Percentiles rank a stretch among this genome's conserved stretches.
Evolutionary conservation across 352 stramenopile species (phyloP).

Genomic region (Phytophthora ohioensis): DNA sequence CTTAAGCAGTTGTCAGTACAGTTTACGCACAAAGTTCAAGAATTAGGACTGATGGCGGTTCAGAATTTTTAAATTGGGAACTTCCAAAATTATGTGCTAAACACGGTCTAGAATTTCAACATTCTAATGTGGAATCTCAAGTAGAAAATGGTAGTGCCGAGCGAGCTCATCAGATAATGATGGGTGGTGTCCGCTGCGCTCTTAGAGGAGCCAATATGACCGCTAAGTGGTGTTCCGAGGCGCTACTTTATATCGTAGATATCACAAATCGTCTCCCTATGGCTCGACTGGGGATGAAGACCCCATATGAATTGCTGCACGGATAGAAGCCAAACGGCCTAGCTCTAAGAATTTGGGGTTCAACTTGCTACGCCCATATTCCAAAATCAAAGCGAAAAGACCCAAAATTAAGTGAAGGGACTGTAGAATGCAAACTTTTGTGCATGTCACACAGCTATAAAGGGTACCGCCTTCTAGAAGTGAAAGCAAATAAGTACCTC

Average conservation of each 20-base stretch:
- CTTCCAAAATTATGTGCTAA: not conserved
- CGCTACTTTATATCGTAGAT: constrained; percentile 4
- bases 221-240: constrained; percentile 11
- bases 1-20: constrained; percentile 18
- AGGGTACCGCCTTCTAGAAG: constrained; percentile 12
- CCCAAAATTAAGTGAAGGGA: constrained; percentile 4
- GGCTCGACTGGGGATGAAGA: constrained; percentile 10
- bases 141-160: constrained; percentile 7
- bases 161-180: not conserved
- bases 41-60: constrained; percentile 12
- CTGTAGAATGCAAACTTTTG: constrained; percentile 13
- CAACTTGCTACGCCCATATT: constrained; percentile 9
- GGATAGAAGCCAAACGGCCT: not conserved
- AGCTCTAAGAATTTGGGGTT: not conserved
- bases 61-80: constrained; percentile 6
- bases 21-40: constrained; percentile 7
- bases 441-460: not conserved
- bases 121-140: constrained; percentile 3
- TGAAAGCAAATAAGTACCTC: constrained; percentile 17
- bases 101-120: not conserved
- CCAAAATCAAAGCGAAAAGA: constrained; percentile 13
- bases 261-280: constrained; percentile 12
- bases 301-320: constrained; percentile 2
- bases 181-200: not conserved
- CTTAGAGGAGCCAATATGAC: constrained; percentile 4